A percentile compares a stretch with the other conserved stretches of the same genome.
phyloP scores from a whole-genome alignment of 768 basidiomycete genomes.

The Termitomyces sp. region DNA sequence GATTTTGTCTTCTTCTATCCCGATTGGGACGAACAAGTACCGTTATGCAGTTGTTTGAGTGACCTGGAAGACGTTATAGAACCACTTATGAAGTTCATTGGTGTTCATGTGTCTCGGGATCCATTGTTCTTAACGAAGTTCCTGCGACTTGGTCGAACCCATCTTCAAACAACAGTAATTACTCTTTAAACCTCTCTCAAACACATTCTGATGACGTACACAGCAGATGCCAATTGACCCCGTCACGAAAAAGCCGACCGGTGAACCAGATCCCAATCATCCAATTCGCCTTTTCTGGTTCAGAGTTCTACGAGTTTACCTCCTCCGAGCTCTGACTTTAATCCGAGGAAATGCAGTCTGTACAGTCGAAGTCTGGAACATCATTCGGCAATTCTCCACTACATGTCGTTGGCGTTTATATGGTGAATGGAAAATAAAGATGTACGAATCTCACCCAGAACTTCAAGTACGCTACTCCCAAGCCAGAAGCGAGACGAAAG shows the following conservation, averaged over 20 bases:
- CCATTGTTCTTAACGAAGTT: constrained; percentile 76
- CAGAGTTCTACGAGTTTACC: constrained; percentile 69
- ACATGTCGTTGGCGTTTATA: constrained; percentile 87
- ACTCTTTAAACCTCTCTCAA: background rate
- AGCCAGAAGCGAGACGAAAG: constrained; percentile 85
- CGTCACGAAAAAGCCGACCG: constrained; percentile 55
- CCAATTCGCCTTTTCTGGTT: constrained; percentile 83
- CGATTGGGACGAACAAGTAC: constrained; percentile 72
- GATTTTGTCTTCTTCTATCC: constrained; percentile 92
- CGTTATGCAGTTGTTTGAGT: constrained; percentile 56
- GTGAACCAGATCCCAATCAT: constrained; percentile 51
- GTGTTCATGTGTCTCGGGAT: constrained; percentile 78
- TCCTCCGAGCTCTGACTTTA: constrained; percentile 85
- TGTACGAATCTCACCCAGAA: constrained; percentile 74
- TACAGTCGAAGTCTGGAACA: constrained; percentile 90
- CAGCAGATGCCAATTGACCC: constrained; percentile 48
- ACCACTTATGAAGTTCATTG: constrained; percentile 76
- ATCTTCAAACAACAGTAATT: constrained; percentile 52
- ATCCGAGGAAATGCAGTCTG: constrained; percentile 84
- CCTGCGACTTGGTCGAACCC: constrained; percentile 68
- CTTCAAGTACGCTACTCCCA: constrained; percentile 77
- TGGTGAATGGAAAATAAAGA: constrained; percentile 86
- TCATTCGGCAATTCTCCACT: constrained; percentile 76
- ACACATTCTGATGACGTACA: background rate
- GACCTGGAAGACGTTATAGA: constrained; percentile 77